These are phyloP conservation scores for Pseudocercospora crystallina DNA, from an alignment of 2,329 filamentous ascomycete species.

Conservation along the genomic window DNA sequence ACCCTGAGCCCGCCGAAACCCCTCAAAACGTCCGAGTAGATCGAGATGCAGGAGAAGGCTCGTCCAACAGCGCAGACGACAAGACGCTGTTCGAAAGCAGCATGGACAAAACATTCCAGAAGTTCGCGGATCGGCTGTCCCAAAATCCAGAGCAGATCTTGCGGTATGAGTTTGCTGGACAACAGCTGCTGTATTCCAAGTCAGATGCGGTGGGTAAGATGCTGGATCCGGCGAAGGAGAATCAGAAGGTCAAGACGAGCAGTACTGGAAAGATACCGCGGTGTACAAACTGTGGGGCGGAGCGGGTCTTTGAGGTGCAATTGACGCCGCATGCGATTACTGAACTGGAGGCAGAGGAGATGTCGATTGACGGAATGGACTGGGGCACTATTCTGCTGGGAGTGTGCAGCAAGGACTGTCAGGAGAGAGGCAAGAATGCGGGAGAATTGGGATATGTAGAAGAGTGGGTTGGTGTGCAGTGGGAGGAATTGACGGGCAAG, in stretches of 20 bases:
- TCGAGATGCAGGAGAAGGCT: slow-evolving; percentile 24
- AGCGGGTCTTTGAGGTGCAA: slow-evolving; percentile 86
- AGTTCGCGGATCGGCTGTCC: slow-evolving; percentile 51
- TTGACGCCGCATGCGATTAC: slow-evolving; percentile 86
- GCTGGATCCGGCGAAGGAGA: slow-evolving; percentile 44
- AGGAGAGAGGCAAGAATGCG: slow-evolving; percentile 54
- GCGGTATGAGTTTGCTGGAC: slow-evolving; percentile 50
- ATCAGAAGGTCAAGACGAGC: slow-evolving; percentile 21
- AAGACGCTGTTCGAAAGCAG: slow-evolving; percentile 50
- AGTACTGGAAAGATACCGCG: slow-evolving; percentile 59
- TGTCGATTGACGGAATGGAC: slow-evolving; percentile 79
- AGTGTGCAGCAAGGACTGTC: slow-evolving; percentile 79
- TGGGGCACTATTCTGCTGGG: slow-evolving; percentile 92
- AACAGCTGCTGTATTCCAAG: slow-evolving; percentile 73
- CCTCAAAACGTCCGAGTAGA: slow-evolving; percentile 38
- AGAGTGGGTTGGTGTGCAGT: slow-evolving; percentile 98
- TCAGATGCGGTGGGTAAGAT: slow-evolving; percentile 70
- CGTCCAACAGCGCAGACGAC: slow-evolving; percentile 38
- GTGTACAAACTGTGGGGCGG: slow-evolving; percentile 72
- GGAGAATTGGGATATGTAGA: slow-evolving; percentile 77
- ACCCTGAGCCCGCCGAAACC: slow-evolving; percentile 52
- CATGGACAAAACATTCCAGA: slow-evolving; percentile 53
- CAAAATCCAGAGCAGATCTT: slow-evolving; percentile 54
- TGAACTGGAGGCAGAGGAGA: slow-evolving; percentile 76
- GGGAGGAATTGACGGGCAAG: slow-evolving; percentile 68